Conservation (phyloP, 768 basidiomycete genomes). For the Boletus edulis region DNA sequence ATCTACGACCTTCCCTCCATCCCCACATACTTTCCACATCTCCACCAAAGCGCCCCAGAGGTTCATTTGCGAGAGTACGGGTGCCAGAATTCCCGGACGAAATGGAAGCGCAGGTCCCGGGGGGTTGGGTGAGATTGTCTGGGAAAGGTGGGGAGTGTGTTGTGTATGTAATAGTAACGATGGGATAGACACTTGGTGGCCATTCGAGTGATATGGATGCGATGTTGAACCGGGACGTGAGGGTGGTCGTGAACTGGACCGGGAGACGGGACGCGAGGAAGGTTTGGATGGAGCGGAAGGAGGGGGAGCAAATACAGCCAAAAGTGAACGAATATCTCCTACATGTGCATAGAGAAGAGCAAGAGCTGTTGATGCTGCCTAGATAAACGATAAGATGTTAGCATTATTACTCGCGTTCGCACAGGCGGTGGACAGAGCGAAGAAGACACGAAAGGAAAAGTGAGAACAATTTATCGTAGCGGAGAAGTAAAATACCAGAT, state of each 20-base stretch:
- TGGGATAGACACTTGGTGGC: constrained; percentile 1
- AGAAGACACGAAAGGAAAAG: background rate
- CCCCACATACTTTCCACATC: constrained; percentile 24
- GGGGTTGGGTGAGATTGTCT: background rate
- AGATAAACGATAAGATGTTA: constrained; percentile 5
- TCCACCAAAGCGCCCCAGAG: constrained; percentile 27
- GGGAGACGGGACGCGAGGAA: constrained; percentile 20
- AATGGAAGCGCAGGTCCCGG: constrained; percentile 12
- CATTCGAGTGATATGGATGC: constrained; percentile 4
- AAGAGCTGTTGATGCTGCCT: constrained; percentile 31
- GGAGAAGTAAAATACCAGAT: constrained; percentile 40
- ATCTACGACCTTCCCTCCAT: constrained; percentile 22
- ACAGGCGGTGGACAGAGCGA: background rate
- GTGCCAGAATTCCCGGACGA: constrained; percentile 15
- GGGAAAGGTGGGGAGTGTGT: constrained; percentile 8
- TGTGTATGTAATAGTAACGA: constrained; percentile 9
- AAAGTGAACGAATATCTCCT: constrained; percentile 21
- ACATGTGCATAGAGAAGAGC: constrained; percentile 28
- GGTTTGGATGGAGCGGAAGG: constrained; percentile 1
- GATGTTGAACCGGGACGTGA: constrained; percentile 22
- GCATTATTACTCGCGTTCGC: constrained; percentile 9
- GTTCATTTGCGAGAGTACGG: constrained; percentile 15
- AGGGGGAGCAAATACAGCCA: constrained; percentile 17
- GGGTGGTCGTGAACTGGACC: constrained; percentile 20
- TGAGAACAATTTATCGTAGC: background rate